Evolutionary conservation across 2,329 filamentous ascomycete genomes (phyloP), one percentile per base, ranked within the genome.

Genomic region (Colletotrichum costaricense): DNA sequence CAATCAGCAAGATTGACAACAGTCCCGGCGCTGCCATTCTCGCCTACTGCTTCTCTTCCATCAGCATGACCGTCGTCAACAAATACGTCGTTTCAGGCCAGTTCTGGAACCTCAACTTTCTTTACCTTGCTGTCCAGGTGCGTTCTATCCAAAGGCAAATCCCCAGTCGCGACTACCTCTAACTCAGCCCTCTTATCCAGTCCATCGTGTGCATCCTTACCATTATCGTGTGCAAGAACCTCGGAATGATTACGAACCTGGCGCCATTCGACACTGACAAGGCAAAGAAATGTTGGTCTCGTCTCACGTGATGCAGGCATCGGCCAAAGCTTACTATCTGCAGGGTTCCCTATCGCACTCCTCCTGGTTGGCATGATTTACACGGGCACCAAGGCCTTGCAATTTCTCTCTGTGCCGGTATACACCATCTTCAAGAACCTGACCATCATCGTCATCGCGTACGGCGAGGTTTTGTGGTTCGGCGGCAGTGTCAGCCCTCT

Each of bases 341-440:
- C 78, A 97, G 95, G 95, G 97, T 98, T 98, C 80, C 97, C 97
- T 62, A 95, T 99, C 79, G 97, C 97, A 71, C 88, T 98, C 68
- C 93, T 98, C 75, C 92, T 99, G 76, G 97, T 98, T 81, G 95
- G 95, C 82, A 99, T 98, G 97, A 98, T 99, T 84, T 99, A 98
- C 86, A 98, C 97, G 68, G 93, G 95, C 80, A 97, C 94, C 80
- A 98, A 98, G 87, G 95, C 97, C 24, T 91, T 99, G 58, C 95
- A 98, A 85, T 98, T 93, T 85, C 93, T 99, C 74, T 98, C 95
- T 38, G 97, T 99, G 69, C 97, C 97, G 28, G 97, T 99, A 30
- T 99, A 99, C 86, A 99, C 97, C 69, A 99, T 99, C 82, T 99
- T 99, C 90, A 99, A 99, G 90, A 99, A 99, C 86, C 85, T 99